Percentiles rank a stretch among this genome's conserved stretches.
These are phyloP conservation scores for Nakazawaea peltata DNA, from an alignment of 805 yeast genomes.

Conservation along the genomic window DNA sequence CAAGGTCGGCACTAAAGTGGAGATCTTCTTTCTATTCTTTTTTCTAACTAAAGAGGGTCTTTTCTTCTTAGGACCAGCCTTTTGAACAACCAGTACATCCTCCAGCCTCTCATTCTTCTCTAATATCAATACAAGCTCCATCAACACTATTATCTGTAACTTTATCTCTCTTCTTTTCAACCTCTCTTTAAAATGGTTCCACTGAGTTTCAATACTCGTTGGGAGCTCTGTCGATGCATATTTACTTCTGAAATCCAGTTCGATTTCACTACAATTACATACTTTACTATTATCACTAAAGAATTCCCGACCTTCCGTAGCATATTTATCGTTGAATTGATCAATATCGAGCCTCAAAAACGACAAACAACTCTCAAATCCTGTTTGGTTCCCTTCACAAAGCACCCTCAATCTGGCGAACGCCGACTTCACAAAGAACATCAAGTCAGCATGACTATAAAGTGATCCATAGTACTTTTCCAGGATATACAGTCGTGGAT, in stretches of 20 bases:
- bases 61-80: background rate
- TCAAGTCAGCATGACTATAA: slow-evolving; percentile 8
- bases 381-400: background rate
- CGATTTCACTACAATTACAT: background rate
- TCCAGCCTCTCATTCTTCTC: background rate
- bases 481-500: slow-evolving; percentile 4
- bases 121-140: slow-evolving; percentile 5
- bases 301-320: background rate
- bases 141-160: slow-evolving; percentile 6
- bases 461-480: slow-evolving; percentile 6
- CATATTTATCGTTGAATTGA: slow-evolving; percentile 5
- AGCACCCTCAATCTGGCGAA: slow-evolving; percentile 8
- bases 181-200: background rate
- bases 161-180: slow-evolving; percentile 9
- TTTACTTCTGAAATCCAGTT: background rate
- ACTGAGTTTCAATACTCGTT: background rate
- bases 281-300: no score
- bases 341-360: slow-evolving; percentile 3
- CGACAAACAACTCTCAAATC: background rate
- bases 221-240: background rate
- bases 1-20: slow-evolving; percentile 8
- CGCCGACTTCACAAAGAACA: slow-evolving; percentile 10
- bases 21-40: slow-evolving; percentile 8
- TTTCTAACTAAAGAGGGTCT: slow-evolving; percentile 10
- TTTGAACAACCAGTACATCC: background rate